Base-by-base conservation (phyloP, 331 rosid species). In the Saraca asoca region DNA sequence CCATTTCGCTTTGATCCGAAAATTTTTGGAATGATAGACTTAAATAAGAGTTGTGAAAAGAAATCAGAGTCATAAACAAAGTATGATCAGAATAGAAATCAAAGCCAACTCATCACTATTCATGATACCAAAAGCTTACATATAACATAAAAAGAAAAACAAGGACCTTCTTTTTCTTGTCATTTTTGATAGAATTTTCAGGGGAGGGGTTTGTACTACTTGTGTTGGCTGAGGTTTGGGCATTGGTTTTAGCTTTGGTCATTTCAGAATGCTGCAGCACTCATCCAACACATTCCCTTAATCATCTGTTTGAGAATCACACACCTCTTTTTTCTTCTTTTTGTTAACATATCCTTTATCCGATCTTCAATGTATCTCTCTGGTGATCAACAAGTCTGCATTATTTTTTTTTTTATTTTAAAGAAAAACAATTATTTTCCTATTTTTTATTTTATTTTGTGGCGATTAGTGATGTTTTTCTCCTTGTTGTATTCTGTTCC, bases 11-110 rank as follows among this genome's bases (percentile, higher is more conserved):
- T 91, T 45, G 92, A 85, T 69, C 90, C 83, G 17, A 91, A 91
- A 60, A 89, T 73, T 90, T 89, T 85, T 4, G 96, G 92, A 62
- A 89, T 68, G 48, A 88, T 73, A 64, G 87, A 91, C 98, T 91
- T 71, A 0, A 66, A n/a, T 0, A 24, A 49, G 57, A 50, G 31
- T 24, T 24, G 31, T 24, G 3, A 24, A 24, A 24, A 24, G 31
- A 64, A 66, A 35, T 17, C 6, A 72, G 10, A 24, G 58, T 78
- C 14, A 80, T 49, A 9, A 62, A 37, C 6, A 49, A 42, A n/a
- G 43, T 8, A 51, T 0, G 15, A 14, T 49, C 5, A 4, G 43
- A 16, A 58, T 17, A 24, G 31, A 3, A 24, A 24, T 24, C 31
- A 24, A 24, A 24, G 31, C 31, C 31, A 24, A 24, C 31, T 24